A percentile compares a stretch with the other conserved stretches of the same genome.
Conservation (phyloP, 345 rosid species). For the Hibiscus trionum region DNA sequence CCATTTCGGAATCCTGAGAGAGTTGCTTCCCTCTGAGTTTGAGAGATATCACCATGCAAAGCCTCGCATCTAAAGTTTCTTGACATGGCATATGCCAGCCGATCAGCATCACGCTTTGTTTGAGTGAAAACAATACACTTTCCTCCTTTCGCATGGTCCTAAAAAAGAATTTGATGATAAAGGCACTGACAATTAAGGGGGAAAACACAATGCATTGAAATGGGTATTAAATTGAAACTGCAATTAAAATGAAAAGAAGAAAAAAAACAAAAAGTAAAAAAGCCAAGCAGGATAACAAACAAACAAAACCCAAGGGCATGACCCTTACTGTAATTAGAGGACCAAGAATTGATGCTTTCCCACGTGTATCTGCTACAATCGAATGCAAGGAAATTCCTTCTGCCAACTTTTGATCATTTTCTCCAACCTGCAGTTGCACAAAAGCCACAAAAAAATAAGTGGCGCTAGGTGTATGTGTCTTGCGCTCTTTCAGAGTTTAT, state of each 20-base stretch:
- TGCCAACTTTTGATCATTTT: conserved; percentile 81
- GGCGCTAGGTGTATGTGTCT: neutral
- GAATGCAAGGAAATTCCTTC: conserved; percentile 84
- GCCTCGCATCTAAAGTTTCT: conserved; percentile 70
- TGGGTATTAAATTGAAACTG: neutral
- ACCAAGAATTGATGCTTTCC: conserved; percentile 66
- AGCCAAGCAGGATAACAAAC: neutral
- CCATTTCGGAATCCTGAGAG: conserved; percentile 86
- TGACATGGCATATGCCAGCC: conserved; percentile 70
- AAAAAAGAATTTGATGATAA: conserved; percentile 15
- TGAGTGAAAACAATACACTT: conserved; percentile 94
- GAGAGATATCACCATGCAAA: conserved; percentile 95
- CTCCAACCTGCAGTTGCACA: conserved; percentile 65
- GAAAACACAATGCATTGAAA: neutral
- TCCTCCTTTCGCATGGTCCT: conserved; percentile 98
- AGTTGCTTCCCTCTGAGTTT: conserved; percentile 80
- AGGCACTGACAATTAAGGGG: neutral
- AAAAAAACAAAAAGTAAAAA: neutral
- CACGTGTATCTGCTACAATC: conserved; percentile 41
- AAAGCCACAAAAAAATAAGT: conserved; percentile 1
- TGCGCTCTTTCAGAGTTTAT: neutral
- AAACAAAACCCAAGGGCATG: conserved; percentile 4
- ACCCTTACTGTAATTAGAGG: conserved; percentile 66
- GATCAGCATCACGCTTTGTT: conserved; percentile 94
- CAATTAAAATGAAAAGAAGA: neutral